Evolutionary conservation across 1,139 yeast genomes (phyloP), one percentile per base, ranked within the genome.

Genomic region (Taiozyma sp.): DNA sequence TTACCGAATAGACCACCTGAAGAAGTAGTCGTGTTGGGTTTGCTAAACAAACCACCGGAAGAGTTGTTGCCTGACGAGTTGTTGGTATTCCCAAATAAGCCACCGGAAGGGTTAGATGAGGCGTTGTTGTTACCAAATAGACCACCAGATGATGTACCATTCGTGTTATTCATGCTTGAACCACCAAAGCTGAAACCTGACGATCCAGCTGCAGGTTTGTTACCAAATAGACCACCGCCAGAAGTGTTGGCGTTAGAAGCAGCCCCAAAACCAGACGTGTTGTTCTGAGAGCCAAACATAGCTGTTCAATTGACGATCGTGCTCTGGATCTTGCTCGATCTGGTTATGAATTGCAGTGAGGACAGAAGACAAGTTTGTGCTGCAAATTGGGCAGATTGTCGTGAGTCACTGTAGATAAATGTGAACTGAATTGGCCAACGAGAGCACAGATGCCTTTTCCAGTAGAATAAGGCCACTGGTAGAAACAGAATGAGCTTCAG

Each of bases 11-110:
- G 34, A 38, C 45, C 43, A 36, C 16, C 10, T 38, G 47, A 43
- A 48, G 44, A 28, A 34, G 46, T 45, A 49, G 41, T 36, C 39
- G 39, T 16, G 38, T 36, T 27, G 36, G 41, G 13, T 42, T 42
- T 46, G 10, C 66, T 66, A 52, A 64, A 65, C 10, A 64, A 32
- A 45, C 52, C 48, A 24, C 52, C 52, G 22, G 46, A 14, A 16
- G 48, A 46, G 5, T 48, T 42, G 12, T 46, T 29, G 38, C 46
- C n/a, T 24, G 23, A 29, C 40, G 43, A 42, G 28, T 30, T 43
- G 27, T 45, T 45, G 16, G 36, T 39, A 53, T 53, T 50, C 9
- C 56, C 57, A 53, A 55, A 55, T n/a, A 54, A 46, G 27, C 56
- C 55, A 30, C 51, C 45, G 4, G 50, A 23, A 14, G 52, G 22